Conservation (phyloP, 805 yeast genomes). For the Candida easanensis region DNA sequence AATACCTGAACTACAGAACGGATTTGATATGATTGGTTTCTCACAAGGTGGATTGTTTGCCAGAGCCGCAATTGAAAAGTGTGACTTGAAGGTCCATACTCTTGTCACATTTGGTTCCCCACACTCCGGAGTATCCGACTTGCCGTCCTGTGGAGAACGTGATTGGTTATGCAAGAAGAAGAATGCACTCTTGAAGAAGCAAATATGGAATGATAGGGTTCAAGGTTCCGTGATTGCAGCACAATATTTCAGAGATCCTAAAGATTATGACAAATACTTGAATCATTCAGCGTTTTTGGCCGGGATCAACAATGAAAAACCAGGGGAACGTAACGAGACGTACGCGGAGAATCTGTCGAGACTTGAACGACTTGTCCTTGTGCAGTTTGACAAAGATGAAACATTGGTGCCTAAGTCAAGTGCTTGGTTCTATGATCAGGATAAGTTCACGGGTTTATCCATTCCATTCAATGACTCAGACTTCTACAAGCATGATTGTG, state of each 20-base stretch:
- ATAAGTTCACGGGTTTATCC: conserved; percentile 35
- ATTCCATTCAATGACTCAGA: conserved; percentile 48
- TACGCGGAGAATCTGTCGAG: conserved; percentile 43
- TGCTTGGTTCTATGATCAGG: conserved; percentile 58
- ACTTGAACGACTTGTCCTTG: conserved; percentile 54
- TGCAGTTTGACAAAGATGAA: conserved; percentile 59
- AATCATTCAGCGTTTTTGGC: conserved; percentile 58
- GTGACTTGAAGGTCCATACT: conserved; percentile 44
- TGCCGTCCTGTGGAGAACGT: conserved; percentile 53
- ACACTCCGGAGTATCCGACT: conserved; percentile 69
- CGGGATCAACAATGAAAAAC: conserved; percentile 61
- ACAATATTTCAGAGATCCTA: conserved; percentile 69
- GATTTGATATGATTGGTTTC: conserved; percentile 74
- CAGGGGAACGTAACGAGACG: conserved; percentile 30
- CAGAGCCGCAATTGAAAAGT: conserved; percentile 63
- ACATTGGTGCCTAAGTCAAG: conserved; percentile 72
- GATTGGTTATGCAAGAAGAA: conserved; percentile 61
- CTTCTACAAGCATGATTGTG: conserved; percentile 49
- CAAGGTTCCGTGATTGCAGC: conserved; percentile 66
- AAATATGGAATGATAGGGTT: conserved; percentile 55
- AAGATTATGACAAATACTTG: conserved; percentile 50
- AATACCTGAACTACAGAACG: conserved; percentile 45
- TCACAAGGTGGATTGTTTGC: conserved; percentile 84
- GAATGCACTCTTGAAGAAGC: conserved; percentile 52
- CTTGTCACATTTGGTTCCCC: conserved; percentile 80